Conservation (phyloP, 78 protist genomes). For the Ministeria vibrans region DNA sequence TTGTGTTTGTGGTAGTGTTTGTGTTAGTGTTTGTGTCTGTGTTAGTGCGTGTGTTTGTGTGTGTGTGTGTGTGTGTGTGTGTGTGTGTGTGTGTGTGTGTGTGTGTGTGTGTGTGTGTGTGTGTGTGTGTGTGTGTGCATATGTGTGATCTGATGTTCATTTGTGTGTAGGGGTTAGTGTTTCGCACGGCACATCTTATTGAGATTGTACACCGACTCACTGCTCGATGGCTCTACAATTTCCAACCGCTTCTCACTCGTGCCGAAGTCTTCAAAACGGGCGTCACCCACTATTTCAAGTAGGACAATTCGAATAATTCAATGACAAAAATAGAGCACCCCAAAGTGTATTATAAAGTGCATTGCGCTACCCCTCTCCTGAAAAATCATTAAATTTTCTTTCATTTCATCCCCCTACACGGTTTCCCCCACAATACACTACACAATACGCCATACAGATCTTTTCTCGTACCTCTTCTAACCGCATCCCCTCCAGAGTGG, state of each 20-base stretch:
- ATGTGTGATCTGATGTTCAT: not conserved
- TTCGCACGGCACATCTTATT: constrained; percentile 16
- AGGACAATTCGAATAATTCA: constrained; percentile 38
- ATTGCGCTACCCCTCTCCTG: too few species aligned
- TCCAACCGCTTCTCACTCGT: constrained; percentile 40
- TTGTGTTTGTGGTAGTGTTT: constrained; percentile 29
- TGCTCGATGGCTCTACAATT: constrained; percentile 2
- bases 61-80: not conserved
- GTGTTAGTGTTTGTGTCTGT: constrained; percentile 1
- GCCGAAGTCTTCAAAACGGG: constrained; percentile 33
- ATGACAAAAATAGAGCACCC: too few species aligned
- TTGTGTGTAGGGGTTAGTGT: constrained; percentile 21
- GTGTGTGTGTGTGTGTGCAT: constrained; percentile 11
- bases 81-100: not conserved
- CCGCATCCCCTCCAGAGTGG: too few species aligned
- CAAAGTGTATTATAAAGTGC: too few species aligned
- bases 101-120: constrained; percentile 37
- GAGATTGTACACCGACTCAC: constrained; percentile 12
- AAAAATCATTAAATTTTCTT: too few species aligned
- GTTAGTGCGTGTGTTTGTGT: not conserved
- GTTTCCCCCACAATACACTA: too few species aligned
- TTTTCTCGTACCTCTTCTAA: too few species aligned
- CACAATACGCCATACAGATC: too few species aligned
- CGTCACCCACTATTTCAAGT: constrained; percentile 41
- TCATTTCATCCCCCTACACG: too few species aligned